Percentiles rank a stretch among this genome's conserved stretches.
These are phyloP conservation scores for Rhizophagus prolifer DNA, from an alignment of 192 early-diverging fungal species.

Conservation along the genomic window DNA sequence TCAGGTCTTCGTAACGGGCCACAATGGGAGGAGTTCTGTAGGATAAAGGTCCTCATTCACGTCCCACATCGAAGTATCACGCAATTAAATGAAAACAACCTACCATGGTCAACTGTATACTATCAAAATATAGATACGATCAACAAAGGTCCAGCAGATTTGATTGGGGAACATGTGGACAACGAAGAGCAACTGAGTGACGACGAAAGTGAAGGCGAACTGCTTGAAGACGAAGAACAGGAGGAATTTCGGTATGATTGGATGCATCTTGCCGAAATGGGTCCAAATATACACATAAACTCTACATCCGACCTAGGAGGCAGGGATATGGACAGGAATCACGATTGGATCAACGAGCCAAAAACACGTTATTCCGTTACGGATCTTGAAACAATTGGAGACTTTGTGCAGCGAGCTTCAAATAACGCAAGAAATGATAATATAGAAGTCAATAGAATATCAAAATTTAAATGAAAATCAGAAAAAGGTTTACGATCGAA, in stretches of 20 bases:
- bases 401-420: neutral
- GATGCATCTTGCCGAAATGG: neutral
- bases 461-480: no score
- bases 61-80: neutral
- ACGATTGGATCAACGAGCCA: neutral
- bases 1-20: neutral
- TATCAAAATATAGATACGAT: neutral
- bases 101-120: neutral
- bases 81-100: neutral
- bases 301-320: neutral
- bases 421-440: neutral
- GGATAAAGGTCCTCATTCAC: neutral
- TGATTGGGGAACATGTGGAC: neutral
- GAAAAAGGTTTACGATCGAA: neutral
- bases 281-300: neutral
- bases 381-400: neutral
- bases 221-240: slow-evolving; percentile 5
- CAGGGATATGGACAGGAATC: neutral
- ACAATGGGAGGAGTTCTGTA: slow-evolving; percentile 17
- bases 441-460: neutral
- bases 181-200: neutral
- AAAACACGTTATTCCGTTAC: neutral
- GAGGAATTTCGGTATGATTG: neutral
- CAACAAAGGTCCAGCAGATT: neutral
- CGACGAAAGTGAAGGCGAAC: neutral